Evolutionary conservation across 495 filamentous ascomycete species (phyloP).

Genomic region (Daldinia loculata): DNA sequence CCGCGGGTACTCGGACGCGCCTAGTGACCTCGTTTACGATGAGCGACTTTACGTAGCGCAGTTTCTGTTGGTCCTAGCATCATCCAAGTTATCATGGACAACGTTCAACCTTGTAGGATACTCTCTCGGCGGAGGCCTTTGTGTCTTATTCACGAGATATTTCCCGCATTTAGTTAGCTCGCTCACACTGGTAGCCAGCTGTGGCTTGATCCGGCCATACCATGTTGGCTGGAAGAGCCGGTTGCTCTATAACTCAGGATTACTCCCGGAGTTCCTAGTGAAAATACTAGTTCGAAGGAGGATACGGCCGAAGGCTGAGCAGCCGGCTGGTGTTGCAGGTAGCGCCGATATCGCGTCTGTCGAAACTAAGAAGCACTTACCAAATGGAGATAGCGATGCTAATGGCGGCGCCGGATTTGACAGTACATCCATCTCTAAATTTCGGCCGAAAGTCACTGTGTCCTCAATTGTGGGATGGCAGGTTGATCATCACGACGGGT

Average conservation of each 20-base stretch:
- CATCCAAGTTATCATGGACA: conserved; percentile 74
- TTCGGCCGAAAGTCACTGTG: conserved; percentile 48
- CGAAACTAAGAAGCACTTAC: conserved; percentile 43
- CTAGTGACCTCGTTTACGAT: conserved; percentile 73
- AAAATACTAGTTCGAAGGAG: conserved; percentile 62
- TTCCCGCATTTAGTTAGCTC: conserved; percentile 73
- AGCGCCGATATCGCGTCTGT: conserved; percentile 20
- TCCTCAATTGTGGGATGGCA: conserved; percentile 62
- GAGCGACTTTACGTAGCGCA: conserved; percentile 76
- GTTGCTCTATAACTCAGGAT: conserved; percentile 66
- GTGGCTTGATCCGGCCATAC: conserved; percentile 73
- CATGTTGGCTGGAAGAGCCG: conserved; percentile 67
- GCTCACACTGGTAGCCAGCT: conserved; percentile 77
- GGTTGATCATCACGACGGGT: conserved; percentile 60
- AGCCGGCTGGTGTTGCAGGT: conserved; percentile 37
- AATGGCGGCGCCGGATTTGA: conserved; percentile 52
- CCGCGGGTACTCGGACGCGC: conserved; percentile 78
- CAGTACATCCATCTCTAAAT: conserved; percentile 52
- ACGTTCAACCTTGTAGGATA: conserved; percentile 82
- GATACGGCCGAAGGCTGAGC: conserved; percentile 52
- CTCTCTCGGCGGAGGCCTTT: conserved; percentile 83
- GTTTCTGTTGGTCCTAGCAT: conserved; percentile 74
- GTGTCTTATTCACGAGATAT: conserved; percentile 73
- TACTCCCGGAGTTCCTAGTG: conserved; percentile 67
- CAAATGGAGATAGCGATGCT: conserved; percentile 44